Percentiles rank a stretch among this genome's conserved stretches.
Conservation (phyloP, 495 filamentous ascomycete genomes). For the Aspergillus campestris region DNA sequence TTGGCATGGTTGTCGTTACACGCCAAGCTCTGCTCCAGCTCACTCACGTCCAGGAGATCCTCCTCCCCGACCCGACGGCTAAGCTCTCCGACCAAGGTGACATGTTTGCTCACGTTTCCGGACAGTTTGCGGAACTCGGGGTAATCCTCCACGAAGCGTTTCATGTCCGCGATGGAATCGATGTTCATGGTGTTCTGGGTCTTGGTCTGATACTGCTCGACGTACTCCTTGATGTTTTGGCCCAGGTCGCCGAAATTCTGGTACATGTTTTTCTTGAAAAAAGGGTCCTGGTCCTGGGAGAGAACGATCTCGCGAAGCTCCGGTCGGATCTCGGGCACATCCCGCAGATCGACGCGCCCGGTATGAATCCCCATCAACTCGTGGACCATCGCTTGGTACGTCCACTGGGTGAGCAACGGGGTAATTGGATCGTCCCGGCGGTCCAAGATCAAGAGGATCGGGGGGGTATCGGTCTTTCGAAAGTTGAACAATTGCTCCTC, state of each 20-base stretch:
- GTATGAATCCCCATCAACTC: conserved; percentile 90
- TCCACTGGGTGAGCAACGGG: conserved; percentile 95
- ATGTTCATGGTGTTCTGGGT: conserved; percentile 89
- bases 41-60: conserved; percentile 82
- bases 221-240: conserved; percentile 97
- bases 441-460: conserved; percentile 84
- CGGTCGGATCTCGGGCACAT: conserved; percentile 79
- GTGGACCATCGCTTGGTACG: conserved; percentile 98
- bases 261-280: conserved; percentile 99
- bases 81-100: conserved; percentile 88
- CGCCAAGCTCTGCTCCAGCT: conserved; percentile 92
- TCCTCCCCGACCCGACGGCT: conserved; percentile 79
- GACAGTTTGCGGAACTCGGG: conserved; percentile 95
- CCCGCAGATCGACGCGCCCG: conserved; percentile 77
- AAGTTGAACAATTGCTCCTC: conserved; percentile 98
- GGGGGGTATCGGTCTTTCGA: conserved; percentile 87
- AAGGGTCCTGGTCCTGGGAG: conserved; percentile 95
- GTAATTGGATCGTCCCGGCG: conserved; percentile 92
- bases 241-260: conserved; percentile 96
- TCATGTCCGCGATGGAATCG: conserved; percentile 96
- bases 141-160: conserved; percentile 97
- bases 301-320: conserved; percentile 94
- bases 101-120: conserved; percentile 97
- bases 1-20: conserved; percentile 89
- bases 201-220: conserved; percentile 93